Evolutionary conservation across 2,329 filamentous ascomycete species (phyloP), one percentile per base, ranked within the genome.

Genomic region (Pestalotiopsis fici): DNA sequence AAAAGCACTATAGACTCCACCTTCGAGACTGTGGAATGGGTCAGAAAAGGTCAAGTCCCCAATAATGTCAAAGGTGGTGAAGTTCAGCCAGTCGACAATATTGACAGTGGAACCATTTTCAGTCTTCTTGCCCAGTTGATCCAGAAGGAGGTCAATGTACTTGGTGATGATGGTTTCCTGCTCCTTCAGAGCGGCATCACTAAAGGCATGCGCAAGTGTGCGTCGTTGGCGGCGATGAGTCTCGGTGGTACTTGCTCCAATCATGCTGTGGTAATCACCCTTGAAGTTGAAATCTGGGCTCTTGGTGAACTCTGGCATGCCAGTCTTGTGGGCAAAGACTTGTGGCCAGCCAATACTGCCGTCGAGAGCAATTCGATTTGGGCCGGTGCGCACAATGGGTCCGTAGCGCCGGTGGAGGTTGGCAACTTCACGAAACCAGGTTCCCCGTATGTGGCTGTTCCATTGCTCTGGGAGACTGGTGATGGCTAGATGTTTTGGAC

Each of bases 121-220:
- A 18, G 67, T 71, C 15, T 72, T 64, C 66, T 71, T 65, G 65
- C 59, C 64, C 65, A 76, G 37, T 62, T 68, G 56, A 61, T 68
- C 31, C n/a, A 76, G 65, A 43, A 79, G 66, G 37, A 76, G 65
- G 59, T 78, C 71, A n/a, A 78, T 70, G 59, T 79, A 77, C 27
- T 69, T 68, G 23, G 65, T 66, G 57, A 80, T 76, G 54, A 78
- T 69, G 9, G 73, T 73, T 67, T 79, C 76, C 69, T 80, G 78
- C 64, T 76, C 77, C 25, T 75, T 71, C 74, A 80, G 73, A 66
- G 76, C 68, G 60, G 72, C 63, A 60, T 77, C 71, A 62, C 71
- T 71, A 68, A 80, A 80, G 23, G 75, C 78, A 59, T 77, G 74
- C 1, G 75, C 72, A 64, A 80, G 71, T 2, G 72, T 70, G 31